Conservation (phyloP, 2,329 filamentous ascomycete species). For the Blastomyces gilchristii region DNA sequence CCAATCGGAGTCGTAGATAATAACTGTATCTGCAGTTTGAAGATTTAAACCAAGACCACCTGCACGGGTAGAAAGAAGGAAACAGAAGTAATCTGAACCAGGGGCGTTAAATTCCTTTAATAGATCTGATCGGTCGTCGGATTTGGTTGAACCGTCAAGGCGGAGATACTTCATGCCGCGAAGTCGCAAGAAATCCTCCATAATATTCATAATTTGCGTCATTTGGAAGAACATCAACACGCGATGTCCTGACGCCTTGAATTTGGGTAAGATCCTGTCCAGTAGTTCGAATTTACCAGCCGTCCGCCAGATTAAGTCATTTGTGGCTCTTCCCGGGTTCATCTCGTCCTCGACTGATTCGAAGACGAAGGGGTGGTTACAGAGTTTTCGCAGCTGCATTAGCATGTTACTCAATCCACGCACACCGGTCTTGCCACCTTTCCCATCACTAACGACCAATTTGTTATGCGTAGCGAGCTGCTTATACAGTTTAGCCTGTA, state of each 20-base stretch:
- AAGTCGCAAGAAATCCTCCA: conserved; percentile 93
- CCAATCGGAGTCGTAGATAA: conserved; percentile 99
- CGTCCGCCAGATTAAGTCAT: conserved; percentile 90
- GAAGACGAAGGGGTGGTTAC: conserved; percentile 98
- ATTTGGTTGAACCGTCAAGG: conserved; percentile 92
- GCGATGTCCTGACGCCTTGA: conserved; percentile 79
- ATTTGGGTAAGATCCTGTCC: conserved; percentile 87
- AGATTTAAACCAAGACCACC: conserved; percentile 90
- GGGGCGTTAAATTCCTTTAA: conserved; percentile 83
- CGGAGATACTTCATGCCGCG: conserved; percentile 77
- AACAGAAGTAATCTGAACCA: conserved; percentile 89
- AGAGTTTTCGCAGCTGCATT: conserved; percentile 97
- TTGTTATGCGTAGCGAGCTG: conserved; percentile 95
- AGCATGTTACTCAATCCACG: conserved; percentile 98
- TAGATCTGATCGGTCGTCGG: conserved; percentile 89
- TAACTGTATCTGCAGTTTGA: conserved; percentile 96
- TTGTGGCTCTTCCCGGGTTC: conserved; percentile 79
- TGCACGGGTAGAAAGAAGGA: conserved; percentile 94
- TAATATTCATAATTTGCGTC: conserved; percentile 99
- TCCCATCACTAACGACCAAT: conserved; percentile 86
- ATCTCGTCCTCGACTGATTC: conserved; percentile 97
- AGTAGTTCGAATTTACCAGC: conserved; percentile 95
- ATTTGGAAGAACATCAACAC: conserved; percentile 99
- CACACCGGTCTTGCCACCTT: conserved; percentile 87
- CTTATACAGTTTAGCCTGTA: conserved; percentile 91